Percentiles rank a stretch among this genome's conserved stretches.
These are phyloP conservation scores for Botrytis byssoidea DNA, from an alignment of 2,329 filamentous ascomycete species.

Conservation along the genomic window DNA sequence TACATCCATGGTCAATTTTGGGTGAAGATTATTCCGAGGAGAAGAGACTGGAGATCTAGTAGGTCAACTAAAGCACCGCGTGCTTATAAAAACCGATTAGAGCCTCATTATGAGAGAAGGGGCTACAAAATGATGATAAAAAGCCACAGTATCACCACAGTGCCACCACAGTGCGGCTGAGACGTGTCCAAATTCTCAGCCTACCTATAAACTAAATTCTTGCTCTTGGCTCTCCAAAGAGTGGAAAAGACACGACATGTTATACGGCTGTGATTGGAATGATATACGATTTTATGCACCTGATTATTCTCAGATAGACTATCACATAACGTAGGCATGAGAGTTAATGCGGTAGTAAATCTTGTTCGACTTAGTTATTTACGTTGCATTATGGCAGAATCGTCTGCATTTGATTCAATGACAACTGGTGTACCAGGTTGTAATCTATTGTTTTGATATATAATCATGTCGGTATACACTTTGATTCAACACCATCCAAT, in stretches of 20 bases:
- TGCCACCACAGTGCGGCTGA: background rate
- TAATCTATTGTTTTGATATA: background rate
- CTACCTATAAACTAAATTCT: background rate
- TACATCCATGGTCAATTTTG: background rate
- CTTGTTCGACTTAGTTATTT: background rate
- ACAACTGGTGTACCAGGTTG: background rate
- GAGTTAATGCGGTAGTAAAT: background rate
- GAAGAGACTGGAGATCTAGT: background rate
- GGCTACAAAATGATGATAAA: background rate
- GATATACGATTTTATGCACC: background rate
- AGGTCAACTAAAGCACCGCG: background rate
- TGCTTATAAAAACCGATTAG: background rate
- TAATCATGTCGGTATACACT: background rate
- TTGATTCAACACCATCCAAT: background rate
- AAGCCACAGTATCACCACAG: background rate
- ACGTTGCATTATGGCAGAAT: background rate
- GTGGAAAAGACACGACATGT: background rate
- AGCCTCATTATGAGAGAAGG: background rate
- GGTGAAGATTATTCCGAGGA: background rate
- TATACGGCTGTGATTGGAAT: background rate
- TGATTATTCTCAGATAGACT: background rate
- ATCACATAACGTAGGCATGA: background rate
- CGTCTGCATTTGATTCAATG: background rate
- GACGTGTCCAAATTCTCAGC: background rate
- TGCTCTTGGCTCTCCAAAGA: background rate